Conservation (phyloP, 2,329 filamentous ascomycete genomes). For the Ascochyta rabiei region DNA sequence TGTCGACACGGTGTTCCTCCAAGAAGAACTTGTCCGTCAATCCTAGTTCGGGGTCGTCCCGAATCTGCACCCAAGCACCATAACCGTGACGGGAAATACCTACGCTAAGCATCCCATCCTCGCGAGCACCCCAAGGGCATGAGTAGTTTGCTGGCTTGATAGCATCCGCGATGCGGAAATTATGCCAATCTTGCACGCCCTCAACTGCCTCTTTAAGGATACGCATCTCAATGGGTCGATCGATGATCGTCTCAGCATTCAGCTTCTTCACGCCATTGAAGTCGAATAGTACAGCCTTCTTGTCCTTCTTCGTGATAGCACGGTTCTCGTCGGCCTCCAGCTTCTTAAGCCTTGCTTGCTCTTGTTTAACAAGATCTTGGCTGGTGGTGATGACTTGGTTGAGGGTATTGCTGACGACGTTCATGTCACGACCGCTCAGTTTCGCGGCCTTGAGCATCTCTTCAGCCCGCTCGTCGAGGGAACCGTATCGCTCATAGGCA, state of each 20-base stretch:
- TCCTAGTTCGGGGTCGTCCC: conserved; percentile 85
- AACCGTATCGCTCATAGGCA: conserved; percentile 89
- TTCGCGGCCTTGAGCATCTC: conserved; percentile 89
- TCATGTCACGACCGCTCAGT: conserved; percentile 78
- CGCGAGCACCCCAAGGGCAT: conserved; percentile 87
- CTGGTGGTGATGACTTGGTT: conserved; percentile 78
- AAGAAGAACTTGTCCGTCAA: conserved; percentile 92
- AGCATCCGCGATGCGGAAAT: conserved; percentile 87
- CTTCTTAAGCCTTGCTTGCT: conserved; percentile 66
- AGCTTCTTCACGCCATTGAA: conserved; percentile 92
- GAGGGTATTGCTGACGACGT: conserved; percentile 77
- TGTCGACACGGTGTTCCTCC: conserved; percentile 97
- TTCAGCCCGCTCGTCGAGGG: conserved; percentile 83
- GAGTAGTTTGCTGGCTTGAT: conserved; percentile 91
- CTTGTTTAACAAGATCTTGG: conserved; percentile 73
- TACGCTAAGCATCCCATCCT: conserved; percentile 96
- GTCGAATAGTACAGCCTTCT: conserved; percentile 95
- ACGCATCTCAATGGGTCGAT: conserved; percentile 86
- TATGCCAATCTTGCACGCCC: conserved; percentile 68
- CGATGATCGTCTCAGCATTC: conserved; percentile 93
- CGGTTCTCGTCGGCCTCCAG: conserved; percentile 76
- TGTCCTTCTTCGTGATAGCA: conserved; percentile 91
- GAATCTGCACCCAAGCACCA: conserved; percentile 92
- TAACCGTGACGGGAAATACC: conserved; percentile 94
- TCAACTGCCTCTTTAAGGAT: conserved; percentile 78